Conservation (phyloP, 2,329 filamentous ascomycete genomes). For the Phaeosphaeria sp. region DNA sequence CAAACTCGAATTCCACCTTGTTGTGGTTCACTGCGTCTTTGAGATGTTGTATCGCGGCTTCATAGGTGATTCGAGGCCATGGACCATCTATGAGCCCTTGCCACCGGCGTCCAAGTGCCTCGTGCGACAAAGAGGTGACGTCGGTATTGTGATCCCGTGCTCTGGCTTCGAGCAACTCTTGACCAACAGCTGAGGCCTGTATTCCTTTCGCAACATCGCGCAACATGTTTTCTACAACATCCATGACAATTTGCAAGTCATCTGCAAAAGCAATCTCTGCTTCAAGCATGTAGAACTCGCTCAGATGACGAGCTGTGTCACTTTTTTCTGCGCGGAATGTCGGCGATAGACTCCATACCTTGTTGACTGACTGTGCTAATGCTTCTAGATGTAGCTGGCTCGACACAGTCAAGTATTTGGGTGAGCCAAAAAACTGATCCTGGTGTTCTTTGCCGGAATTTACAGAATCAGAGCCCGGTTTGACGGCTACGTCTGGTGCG, state of each 20-base stretch:
- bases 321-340: slow-evolving; percentile 86
- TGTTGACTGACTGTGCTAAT: slow-evolving; percentile 83
- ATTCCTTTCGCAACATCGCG: slow-evolving; percentile 61
- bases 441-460: slow-evolving; percentile 34
- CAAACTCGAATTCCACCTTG: slow-evolving; percentile 66
- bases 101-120: slow-evolving; percentile 73
- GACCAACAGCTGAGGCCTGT: slow-evolving; percentile 57
- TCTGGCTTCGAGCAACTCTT: slow-evolving; percentile 62
- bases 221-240: slow-evolving; percentile 80
- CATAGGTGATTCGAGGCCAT: slow-evolving; percentile 89
- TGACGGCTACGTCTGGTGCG: slow-evolving; percentile 30
- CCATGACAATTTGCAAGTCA: slow-evolving; percentile 73
- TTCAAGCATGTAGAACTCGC: slow-evolving; percentile 99
- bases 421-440: slow-evolving; percentile 75
- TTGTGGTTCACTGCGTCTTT: slow-evolving; percentile 61
- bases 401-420: slow-evolving; percentile 97
- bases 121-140: slow-evolving; percentile 50
- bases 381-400: slow-evolving; percentile 94
- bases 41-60: slow-evolving; percentile 74
- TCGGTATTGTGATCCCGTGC: slow-evolving; percentile 47
- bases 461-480: slow-evolving; percentile 4
- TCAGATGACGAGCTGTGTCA: slow-evolving; percentile 90
- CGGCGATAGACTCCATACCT: slow-evolving; percentile 92
- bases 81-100: slow-evolving; percentile 69
- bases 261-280: slow-evolving; percentile 84